Evolutionary conservation across 1,284 basidiomycete species (phyloP), one percentile per base, ranked within the genome.

Genomic region (Puccinia polysora): DNA sequence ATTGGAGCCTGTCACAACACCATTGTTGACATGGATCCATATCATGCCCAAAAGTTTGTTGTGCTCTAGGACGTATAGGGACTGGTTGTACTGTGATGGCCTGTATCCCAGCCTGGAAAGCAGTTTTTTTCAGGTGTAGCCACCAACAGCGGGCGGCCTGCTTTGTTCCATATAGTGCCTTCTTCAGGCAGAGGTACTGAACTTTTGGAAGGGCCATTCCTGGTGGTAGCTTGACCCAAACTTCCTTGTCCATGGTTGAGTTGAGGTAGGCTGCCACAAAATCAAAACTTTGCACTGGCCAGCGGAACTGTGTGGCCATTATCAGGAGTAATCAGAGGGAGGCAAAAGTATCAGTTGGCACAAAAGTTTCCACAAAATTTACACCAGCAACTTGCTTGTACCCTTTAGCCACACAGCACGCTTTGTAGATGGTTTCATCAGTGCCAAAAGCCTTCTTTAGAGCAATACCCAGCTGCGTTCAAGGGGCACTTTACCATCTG

Each of bases 201-300:
- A 20, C 25, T 28, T 43, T 1, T 2, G 7, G n/a, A 8, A 45
- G 15, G 20, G 2, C 12, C 38, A 63, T 45, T 14, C 60, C 60
- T 25, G 20, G 15, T 1, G 38, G 38, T 2, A 40, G 2, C 40
- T 47, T 25, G 5, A 63, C 12, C 36, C 43, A 63, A 1, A 63
- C 43, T 2, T 43, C 20, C 20, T 63, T 34, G n/a, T 63, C 38
- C 45, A 63, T 63, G 2, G 38, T 2, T 1, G 38, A 23, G 15
- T 63, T 43, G 5, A 63, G 23, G 60, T 45, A 63, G 5, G 60
- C 60, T 6, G 43, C 60, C 14, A 45, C 43, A 30, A 63, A 30
- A 25, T 63, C 38, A 63, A 63, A 63, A 3, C 23, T 34, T 28
- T 58, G n/a, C 5, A 58, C 55, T 32, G 8, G 5, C 55, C 55